Evolutionary conservation across 208 protist species (phyloP), one percentile per base, ranked within the genome.

Genomic region (Trichomonas gallinae): DNA sequence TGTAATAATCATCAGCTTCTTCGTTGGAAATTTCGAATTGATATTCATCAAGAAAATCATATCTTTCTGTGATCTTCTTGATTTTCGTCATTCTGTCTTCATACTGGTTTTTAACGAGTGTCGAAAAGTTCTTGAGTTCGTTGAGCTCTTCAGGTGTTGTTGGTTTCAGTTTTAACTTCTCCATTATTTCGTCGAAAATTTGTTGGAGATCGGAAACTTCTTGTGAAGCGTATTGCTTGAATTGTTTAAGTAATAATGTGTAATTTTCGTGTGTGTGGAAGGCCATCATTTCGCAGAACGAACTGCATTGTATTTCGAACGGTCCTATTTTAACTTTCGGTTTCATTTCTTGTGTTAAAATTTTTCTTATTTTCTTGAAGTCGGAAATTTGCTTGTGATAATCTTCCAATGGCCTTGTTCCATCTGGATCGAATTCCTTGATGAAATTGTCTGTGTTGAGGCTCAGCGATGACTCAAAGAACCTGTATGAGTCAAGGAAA

Each of bases 1-100:
- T 42, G 38, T 44, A 51, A 11, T 93, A 48, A 31, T 93, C 15
- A 26, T 51, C 26, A 51, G 40, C 42, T 38, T 93, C 87, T 51
- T 93, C 87, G 51, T 93, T 44, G 26, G 87, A 38, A 51, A 93
- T 93, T 34, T 93, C 87, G 34, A 93, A 93, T 58, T 93, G 42
- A 93, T 93, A 93, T 38, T n/a, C 8, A 17, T 58, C 31, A 3
- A 93, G 31, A 15, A 93, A 93, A 48, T 48, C 44, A 58, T 48
- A 93, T 51, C 87, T 93, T 51, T 93, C 36, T 17, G 34, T 42
- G 40, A 40, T 42, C 4, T 51, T 34, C 42, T 93, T 93, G 13
- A 93, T 34, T 51, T 51, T 93, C 3, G 2, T 8, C 15, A 34
- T 26, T 38, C 87, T 34, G 15, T 51, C 87, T 48, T 93, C 45